Conservation (phyloP, 441 rosid genomes). For the Francoa sonchifolia region DNA sequence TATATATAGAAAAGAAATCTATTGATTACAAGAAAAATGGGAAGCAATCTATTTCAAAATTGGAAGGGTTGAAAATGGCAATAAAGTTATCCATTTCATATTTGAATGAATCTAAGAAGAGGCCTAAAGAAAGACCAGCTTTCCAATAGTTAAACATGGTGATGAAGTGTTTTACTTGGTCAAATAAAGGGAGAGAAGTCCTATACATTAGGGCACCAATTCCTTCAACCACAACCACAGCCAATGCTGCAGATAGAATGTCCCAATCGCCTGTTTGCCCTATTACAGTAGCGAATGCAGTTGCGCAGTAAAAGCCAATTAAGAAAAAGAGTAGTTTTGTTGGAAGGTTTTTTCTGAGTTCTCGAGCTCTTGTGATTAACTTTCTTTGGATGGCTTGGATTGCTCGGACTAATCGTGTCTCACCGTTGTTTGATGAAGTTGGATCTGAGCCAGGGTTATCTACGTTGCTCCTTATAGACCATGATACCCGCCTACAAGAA, state of each 20-base stretch:
- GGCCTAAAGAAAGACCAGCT: conserved; percentile 76
- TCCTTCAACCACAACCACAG: conserved; percentile 65
- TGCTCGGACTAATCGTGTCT: conserved; percentile 50
- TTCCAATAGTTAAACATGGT: conserved; percentile 81
- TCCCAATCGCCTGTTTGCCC: conserved; percentile 98
- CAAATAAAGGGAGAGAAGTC: conserved; percentile 39
- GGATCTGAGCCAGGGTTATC: conserved; percentile 47
- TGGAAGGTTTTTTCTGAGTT: conserved; percentile 52
- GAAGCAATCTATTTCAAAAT: conserved; percentile 22
- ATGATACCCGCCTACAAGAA: conserved; percentile 34
- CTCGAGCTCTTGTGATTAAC: conserved; percentile 35
- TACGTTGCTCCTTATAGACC: conserved; percentile 39
- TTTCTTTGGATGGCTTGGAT: conserved; percentile 42
- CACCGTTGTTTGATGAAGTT: conserved; percentile 33
- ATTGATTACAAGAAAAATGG: conserved; percentile 21
- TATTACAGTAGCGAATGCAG: conserved; percentile 72
- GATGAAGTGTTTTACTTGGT: conserved; percentile 37
- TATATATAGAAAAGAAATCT: too few relatives aligned
- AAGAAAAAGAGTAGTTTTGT: conserved; percentile 61
- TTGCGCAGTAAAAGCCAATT: conserved; percentile 84
- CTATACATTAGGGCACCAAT: conserved; percentile 80
- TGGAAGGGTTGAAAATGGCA: conserved; percentile 13
- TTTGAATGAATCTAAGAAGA: conserved; percentile 88
- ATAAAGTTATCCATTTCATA: conserved; percentile 30
- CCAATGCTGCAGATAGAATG: conserved; percentile 76